Conservation (phyloP, 75 land plant genomes). For the Ceratopteris richardii region DNA sequence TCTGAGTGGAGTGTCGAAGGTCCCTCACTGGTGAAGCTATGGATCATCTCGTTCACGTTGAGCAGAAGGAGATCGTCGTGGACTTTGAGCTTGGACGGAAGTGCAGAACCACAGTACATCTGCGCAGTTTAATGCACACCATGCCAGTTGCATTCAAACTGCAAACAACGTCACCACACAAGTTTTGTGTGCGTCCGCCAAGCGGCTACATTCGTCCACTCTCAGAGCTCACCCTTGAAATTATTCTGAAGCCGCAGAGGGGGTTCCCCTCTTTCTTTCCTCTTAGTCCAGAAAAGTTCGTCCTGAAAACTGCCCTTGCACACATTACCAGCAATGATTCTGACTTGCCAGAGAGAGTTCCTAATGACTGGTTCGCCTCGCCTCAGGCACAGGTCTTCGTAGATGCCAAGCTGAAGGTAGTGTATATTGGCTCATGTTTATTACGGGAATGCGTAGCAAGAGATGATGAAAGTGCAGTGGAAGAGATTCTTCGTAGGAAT, state of each 20-base stretch:
- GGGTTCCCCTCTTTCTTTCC: constrained; percentile 37
- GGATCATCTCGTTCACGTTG: constrained; percentile 50
- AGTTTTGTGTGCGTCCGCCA: constrained; percentile 60
- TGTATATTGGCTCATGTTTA: constrained; percentile 36
- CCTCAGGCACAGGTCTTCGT: constrained; percentile 9
- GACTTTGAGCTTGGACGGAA: constrained; percentile 34
- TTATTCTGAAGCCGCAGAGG: constrained; percentile 41
- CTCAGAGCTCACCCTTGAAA: constrained; percentile 26
- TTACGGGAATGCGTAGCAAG: constrained; percentile 22
- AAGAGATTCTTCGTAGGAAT: constrained; percentile 19
- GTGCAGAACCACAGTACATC: constrained; percentile 38
- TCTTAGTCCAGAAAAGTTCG: constrained; percentile 43
- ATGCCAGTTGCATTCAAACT: constrained; percentile 60
- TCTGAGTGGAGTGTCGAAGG: too few species aligned
- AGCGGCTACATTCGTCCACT: constrained; percentile 46
- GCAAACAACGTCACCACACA: constrained; percentile 57
- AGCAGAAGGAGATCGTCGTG: constrained; percentile 45
- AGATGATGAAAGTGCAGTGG: constrained; percentile 30
- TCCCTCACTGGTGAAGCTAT: not conserved
- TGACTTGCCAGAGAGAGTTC: constrained; percentile 1
- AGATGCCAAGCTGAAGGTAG: constrained; percentile 35
- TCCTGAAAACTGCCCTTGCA: constrained; percentile 31
- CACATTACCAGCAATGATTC: constrained; percentile 4
- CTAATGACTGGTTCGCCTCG: constrained; percentile 26
- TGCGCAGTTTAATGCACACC: constrained; percentile 40